Conservation (phyloP, 225 moss, liverwort and hornwort species). For the Bryoerythrophyllum caledonicum region DNA sequence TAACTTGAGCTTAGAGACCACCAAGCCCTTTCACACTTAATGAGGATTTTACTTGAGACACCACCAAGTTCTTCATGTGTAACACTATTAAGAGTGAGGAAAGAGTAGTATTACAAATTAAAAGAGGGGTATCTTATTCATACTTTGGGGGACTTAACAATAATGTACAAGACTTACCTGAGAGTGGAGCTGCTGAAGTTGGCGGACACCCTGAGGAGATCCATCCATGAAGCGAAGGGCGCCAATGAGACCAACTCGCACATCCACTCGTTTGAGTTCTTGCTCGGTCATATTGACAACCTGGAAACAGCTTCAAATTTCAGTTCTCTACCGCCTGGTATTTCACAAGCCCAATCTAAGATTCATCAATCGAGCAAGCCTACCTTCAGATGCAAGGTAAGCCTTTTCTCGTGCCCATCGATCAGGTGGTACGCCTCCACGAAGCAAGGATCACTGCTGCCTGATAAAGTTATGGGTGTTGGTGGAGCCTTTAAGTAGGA, state of each 20-base stretch:
- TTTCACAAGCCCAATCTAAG: constrained; percentile 19
- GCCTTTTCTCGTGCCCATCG: constrained; percentile 85
- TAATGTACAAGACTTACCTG: constrained; percentile 53
- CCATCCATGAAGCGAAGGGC: constrained; percentile 95
- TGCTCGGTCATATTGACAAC: constrained; percentile 98
- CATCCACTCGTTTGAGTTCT: constrained; percentile 89
- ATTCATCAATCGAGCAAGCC: not conserved
- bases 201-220: constrained; percentile 93
- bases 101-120: too few species aligned
- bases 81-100: too few species aligned
- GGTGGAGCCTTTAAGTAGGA: constrained; percentile 77
- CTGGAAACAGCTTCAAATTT: constrained; percentile 43
- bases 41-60: too few species aligned
- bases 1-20: too few species aligned
- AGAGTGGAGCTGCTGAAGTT: constrained; percentile 85
- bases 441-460: constrained; percentile 99
- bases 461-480: constrained; percentile 68
- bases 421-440: constrained; percentile 96
- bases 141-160: too few species aligned
- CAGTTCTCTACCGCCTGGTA: constrained; percentile 7
- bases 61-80: too few species aligned
- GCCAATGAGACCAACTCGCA: constrained; percentile 90
- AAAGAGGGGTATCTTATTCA: too few species aligned
- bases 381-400: constrained; percentile 97
- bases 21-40: too few species aligned